Evolutionary conservation across 495 filamentous ascomycete species (phyloP).

Genomic region (Podospora bellae-mahoneyi): DNA sequence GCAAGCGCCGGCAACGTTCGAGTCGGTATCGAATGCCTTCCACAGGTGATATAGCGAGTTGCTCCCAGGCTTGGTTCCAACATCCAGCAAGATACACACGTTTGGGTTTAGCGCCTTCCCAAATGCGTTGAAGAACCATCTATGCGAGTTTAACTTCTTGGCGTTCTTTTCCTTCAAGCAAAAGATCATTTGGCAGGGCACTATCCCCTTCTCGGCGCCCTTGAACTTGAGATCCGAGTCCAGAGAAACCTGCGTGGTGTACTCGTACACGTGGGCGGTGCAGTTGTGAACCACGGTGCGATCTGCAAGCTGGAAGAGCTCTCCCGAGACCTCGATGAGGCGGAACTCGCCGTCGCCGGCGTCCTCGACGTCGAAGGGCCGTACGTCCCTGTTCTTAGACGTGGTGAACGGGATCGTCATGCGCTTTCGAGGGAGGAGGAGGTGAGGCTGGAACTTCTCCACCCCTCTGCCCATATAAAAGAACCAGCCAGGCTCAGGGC

Average conservation of each 20-base stretch:
- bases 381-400: too few species aligned
- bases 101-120: conserved; percentile 90
- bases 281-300: too few species aligned
- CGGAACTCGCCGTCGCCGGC: too few species aligned
- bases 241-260: conserved; percentile 95
- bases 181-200: conserved; percentile 98
- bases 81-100: conserved; percentile 93
- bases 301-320: too few species aligned
- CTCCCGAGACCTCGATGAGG: too few species aligned
- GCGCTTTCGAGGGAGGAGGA: too few species aligned
- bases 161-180: conserved; percentile 97
- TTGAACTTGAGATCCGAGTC: conserved; percentile 97
- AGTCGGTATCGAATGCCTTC: conserved; percentile 98
- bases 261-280: conserved; percentile 83
- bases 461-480: too few species aligned
- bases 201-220: conserved; percentile 96
- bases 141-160: conserved; percentile 97
- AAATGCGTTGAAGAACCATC: conserved; percentile 99
- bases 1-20: conserved; percentile 91
- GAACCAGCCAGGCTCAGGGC: too few species aligned
- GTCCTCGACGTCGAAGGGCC: too few species aligned
- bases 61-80: conserved; percentile 82
- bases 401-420: too few species aligned
- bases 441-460: too few species aligned
- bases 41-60: conserved; percentile 95